Evolutionary conservation across 2,329 filamentous ascomycete genomes (phyloP).

Genomic region (Xylariaceae sp.): DNA sequence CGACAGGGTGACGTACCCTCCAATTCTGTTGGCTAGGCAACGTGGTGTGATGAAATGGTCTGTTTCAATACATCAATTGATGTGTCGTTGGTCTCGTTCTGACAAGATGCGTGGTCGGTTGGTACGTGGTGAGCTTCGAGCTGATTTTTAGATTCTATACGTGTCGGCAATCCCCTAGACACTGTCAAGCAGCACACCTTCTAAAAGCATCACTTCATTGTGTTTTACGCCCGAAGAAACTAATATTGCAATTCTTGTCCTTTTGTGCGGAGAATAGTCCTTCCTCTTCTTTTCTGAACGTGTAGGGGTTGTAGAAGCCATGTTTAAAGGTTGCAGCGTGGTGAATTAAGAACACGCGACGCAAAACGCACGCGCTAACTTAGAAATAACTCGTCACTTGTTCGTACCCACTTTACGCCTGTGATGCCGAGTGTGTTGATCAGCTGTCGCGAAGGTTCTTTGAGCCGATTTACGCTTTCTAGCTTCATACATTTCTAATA

Average conservation of each 20-base stretch:
- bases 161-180: not conserved
- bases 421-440: no score
- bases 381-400: not conserved
- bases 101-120: not conserved
- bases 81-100: not conserved
- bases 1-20: not conserved
- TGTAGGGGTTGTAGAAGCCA: not conserved
- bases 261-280: constrained; percentile 2
- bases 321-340: not conserved
- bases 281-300: not conserved
- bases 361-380: not conserved
- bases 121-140: not conserved
- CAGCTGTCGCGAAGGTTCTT: no score
- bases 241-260: not conserved
- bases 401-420: not conserved
- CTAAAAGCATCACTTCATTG: not conserved
- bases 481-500: no score
- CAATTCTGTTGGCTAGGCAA: not conserved
- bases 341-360: not conserved
- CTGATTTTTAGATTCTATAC: not conserved
- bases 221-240: not conserved
- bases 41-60: not conserved
- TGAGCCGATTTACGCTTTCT: no score
- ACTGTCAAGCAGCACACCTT: not conserved
- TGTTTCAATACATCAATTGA: not conserved